Conservation (phyloP, 352 stramenopile genomes). For the Globisporangium paddicum region DNA sequence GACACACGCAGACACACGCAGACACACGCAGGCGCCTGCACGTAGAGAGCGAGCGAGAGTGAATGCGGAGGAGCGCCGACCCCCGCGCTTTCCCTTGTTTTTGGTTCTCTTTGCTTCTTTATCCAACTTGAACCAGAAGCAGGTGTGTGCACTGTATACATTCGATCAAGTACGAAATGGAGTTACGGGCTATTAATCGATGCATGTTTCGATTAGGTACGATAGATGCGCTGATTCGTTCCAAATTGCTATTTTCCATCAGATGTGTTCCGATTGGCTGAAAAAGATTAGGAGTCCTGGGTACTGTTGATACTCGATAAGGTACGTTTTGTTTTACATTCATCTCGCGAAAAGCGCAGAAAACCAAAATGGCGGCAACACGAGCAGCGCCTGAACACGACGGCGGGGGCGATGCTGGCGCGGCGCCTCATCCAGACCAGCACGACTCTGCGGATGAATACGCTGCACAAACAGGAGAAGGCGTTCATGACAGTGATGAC, state of each 20-base stretch:
- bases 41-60: background rate
- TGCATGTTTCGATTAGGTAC: background rate
- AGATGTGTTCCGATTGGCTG: background rate
- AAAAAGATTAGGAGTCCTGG: background rate
- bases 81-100: background rate
- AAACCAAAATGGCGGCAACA: conserved; percentile 6
- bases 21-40: background rate
- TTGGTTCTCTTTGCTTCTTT: conserved; percentile 2
- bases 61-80: background rate
- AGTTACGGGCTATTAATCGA: background rate
- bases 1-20: background rate
- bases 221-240: background rate
- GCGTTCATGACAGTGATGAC: background rate
- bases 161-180: background rate
- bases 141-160: background rate
- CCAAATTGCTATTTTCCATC: background rate
- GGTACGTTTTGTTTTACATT: background rate
- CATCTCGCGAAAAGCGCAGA: background rate
- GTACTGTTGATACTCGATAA: background rate
- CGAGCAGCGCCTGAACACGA: background rate
- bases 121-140: conserved; percentile 1
- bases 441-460: background rate
- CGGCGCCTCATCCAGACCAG: background rate
- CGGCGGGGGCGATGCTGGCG: background rate
- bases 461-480: background rate